Base-by-base conservation (phyloP, 805 yeast species). In the Lipomyces spencermartinsiae region DNA sequence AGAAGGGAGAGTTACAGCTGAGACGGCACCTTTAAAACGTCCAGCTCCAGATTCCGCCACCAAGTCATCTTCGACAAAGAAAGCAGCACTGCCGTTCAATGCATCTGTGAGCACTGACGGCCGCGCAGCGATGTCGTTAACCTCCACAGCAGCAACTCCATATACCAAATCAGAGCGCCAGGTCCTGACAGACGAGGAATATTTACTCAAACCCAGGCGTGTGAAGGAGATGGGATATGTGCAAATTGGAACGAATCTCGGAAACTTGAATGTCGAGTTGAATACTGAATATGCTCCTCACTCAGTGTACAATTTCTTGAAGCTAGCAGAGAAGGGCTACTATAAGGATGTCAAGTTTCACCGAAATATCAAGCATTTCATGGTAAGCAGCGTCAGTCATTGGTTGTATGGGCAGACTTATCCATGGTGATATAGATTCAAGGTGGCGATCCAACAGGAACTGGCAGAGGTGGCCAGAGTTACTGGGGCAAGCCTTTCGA, bases 271-370 rank as follows among this genome's bases (percentile, higher is more conserved):
- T 22, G 76, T 89, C 0, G 93, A 87, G 66, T 74, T 90, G 12
- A 89, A 89, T 87, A 90, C 93, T 10, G 84, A 85, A 71, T 91
- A 90, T 74, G 78, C 84, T 2, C 92, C 93, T 0, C 68, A 71
- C 0, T 81, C 86, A 0, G 75, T 84, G 34, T 73, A 81, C 53
- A 73, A 74, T 43, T 89, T 90, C 70, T 73, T 90, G 22, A 79
- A 81, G 61, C 79, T 80, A 46, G 85, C 89, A 68, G 58, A 81
- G 19, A 76, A 83, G 64, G 79, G 79, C 1, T 77, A 76, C 59
- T 78, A 76, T 53, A 68, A 77, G 49, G 78, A 77, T 5, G 70
- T 73, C 19, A 66, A 58, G 22, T 77, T 78, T 64, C 79, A 78
- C 65, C 72, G 80, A 9, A 78, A 75, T 63, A 76, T 78, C 35